A percentile compares a stretch with the other conserved stretches of the same genome.
Evolutionary conservation across 768 basidiomycete genomes (phyloP).

Genomic region (Dacryopinax spathularia): DNA sequence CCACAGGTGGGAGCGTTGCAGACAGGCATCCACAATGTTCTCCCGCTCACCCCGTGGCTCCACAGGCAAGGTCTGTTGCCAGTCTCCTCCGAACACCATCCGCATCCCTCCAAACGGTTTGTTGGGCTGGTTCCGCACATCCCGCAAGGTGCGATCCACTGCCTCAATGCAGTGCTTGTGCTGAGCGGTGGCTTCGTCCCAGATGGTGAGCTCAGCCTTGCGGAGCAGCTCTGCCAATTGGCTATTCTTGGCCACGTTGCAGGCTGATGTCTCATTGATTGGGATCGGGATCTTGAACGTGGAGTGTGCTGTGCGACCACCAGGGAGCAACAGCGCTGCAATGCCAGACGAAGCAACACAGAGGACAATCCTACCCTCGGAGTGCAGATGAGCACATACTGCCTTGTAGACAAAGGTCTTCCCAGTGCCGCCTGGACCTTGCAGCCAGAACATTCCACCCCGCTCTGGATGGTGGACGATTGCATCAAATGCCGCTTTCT

Average conservation of each 20-base stretch:
- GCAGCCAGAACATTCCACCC: conserved; percentile 26
- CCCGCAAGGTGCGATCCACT: conserved; percentile 26
- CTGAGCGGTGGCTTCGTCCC: not conserved
- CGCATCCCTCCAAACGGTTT: conserved; percentile 33
- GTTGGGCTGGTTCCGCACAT: conserved; percentile 12
- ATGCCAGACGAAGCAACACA: conserved; percentile 41
- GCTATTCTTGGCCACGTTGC: conserved; percentile 25
- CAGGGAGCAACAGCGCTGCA: conserved; percentile 30
- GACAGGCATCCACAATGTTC: conserved; percentile 28
- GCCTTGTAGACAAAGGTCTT: conserved; percentile 35
- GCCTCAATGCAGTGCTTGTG: conserved; percentile 29
- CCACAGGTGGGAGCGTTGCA: conserved; percentile 31
- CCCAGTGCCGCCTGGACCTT: conserved; percentile 32
- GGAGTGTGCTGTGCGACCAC: conserved; percentile 37
- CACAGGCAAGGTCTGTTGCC: conserved; percentile 35
- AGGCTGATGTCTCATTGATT: conserved; percentile 19
- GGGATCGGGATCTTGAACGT: conserved; percentile 36
- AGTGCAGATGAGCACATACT: conserved; percentile 21
- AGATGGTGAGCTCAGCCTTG: conserved; percentile 20
- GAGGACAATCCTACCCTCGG: conserved; percentile 25
- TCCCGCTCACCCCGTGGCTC: conserved; percentile 25
- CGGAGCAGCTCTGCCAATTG: conserved; percentile 25
- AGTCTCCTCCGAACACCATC: conserved; percentile 38
- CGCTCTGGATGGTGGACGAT: conserved; percentile 21
- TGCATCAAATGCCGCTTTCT: conserved; percentile 19